Base-by-base conservation (phyloP, 768 basidiomycete genomes). In the Leccinum boreale region DNA sequence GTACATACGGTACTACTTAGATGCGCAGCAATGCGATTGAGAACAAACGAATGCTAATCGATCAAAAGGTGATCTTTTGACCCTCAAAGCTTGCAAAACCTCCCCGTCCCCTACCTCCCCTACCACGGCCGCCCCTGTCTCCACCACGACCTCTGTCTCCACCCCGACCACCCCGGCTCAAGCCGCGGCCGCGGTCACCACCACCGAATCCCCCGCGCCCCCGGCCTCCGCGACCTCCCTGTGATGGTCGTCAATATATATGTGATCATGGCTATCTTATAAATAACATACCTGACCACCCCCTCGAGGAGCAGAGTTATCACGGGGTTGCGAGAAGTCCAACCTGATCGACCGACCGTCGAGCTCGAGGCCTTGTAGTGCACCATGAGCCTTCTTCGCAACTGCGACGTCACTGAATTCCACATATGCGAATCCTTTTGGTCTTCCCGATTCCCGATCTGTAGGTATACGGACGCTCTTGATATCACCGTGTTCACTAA, bases 391-490 rank as follows among this genome's bases (percentile, higher is more conserved):
- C 69, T 86, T 87, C 75, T 86, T 87, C 11, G 97, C 91, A 54
- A 81, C 76, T 26, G 86, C 90, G 39, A 92, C 67, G 64, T 88
- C 86, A 63, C 87, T 84, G 74, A 95, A 97, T 74, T 98, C 94
- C 68, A 99, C 90, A 74, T 98, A 98, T 21, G 87, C 97, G 74
- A 96, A 98, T 67, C 97, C 97, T 74, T 98, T 98, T 48, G 92
- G 87, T 60, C 79, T 82, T 28, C 94, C 94, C 7, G 89, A 82
- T 51, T 99, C 97, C 63, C 92, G 81, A 73, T 98, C 94, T 39
- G 94, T 97, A 29, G 94, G 94, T 51, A 99, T 77, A 56, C 94
- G 85, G 42, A 98, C 92, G 67, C 78, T 87, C 77, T 90, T 90
- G 60, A 97, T 84, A 45, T 84, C 79, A 57, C 92, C 92, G 70